Percentiles rank a stretch among this genome's conserved stretches.
Conservation (phyloP, 2,329 filamentous ascomycete species). For the Didymella sp. region DNA sequence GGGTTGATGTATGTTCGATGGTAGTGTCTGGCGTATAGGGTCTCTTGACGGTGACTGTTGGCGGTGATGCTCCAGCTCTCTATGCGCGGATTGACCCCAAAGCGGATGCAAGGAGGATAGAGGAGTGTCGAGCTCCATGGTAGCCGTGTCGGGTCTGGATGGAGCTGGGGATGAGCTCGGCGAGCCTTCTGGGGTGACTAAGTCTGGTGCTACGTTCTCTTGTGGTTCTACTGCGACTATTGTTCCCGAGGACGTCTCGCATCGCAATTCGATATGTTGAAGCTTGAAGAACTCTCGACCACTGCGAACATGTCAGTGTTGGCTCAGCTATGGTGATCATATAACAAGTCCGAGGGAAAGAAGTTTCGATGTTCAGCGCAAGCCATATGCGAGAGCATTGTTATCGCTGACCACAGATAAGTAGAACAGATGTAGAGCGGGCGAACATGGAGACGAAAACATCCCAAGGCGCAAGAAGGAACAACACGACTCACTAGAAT, state of each 20-base stretch:
- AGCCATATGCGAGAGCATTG: not conserved
- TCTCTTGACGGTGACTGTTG: conserved; percentile 32
- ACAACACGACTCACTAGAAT: conserved; percentile 44
- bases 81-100: conserved; percentile 27
- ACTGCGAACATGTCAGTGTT: conserved; percentile 27
- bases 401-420: not conserved
- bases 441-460: not conserved
- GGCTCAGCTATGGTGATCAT: not conserved
- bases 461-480: conserved; percentile 4
- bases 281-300: conserved; percentile 51
- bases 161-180: conserved; percentile 26
- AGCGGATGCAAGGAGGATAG: conserved; percentile 20
- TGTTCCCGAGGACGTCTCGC: conserved; percentile 35
- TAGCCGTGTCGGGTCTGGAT: conserved; percentile 13
- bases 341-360: not conserved
- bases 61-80: conserved; percentile 26
- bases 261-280: conserved; percentile 49
- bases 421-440: not conserved
- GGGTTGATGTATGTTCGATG: not conserved
- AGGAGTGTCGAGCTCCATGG: conserved; percentile 41
- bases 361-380: not conserved
- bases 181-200: conserved; percentile 29
- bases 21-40: conserved; percentile 24
- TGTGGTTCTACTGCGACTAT: conserved; percentile 38
- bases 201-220: conserved; percentile 31